phyloP scores from a whole-genome alignment of 176 grass and related monocot species.

The Triticum monococcum region DNA sequence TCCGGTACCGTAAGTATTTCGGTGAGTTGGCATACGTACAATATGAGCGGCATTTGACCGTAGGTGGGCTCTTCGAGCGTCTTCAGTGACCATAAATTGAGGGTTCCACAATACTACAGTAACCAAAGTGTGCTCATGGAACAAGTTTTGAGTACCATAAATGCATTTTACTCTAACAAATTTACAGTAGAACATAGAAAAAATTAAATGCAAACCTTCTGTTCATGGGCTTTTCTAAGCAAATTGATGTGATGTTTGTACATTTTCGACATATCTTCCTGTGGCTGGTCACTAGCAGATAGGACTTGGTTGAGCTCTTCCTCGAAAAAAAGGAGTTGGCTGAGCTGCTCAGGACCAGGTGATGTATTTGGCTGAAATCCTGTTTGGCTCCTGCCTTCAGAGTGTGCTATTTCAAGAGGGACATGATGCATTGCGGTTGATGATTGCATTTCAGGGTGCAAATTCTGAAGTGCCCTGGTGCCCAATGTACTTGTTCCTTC shows the following conservation, averaged over 20 bases:
- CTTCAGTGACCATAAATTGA: background rate
- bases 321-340: constrained; percentile 18
- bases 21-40: too few relatives aligned
- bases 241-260: background rate
- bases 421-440: constrained; percentile 5
- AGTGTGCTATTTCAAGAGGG: constrained; percentile 14
- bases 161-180: background rate
- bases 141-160: background rate
- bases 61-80: background rate
- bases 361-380: background rate
- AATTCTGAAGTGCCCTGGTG: background rate
- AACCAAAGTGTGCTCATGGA: background rate
- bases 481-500: background rate
- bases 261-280: constrained; percentile 40
- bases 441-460: constrained; percentile 12
- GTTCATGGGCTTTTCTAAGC: background rate
- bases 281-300: constrained; percentile 29
- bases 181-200: background rate
- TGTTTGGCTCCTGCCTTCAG: constrained; percentile 20
- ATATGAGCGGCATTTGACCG: too few relatives aligned
- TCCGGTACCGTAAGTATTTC: too few relatives aligned
- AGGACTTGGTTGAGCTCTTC: constrained; percentile 24
- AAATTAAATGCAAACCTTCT: background rate
- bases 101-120: background rate
- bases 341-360: background rate